phyloP scores from a whole-genome alignment of 2,329 filamentous ascomycete genomes.

The Alternaria consortialis region DNA sequence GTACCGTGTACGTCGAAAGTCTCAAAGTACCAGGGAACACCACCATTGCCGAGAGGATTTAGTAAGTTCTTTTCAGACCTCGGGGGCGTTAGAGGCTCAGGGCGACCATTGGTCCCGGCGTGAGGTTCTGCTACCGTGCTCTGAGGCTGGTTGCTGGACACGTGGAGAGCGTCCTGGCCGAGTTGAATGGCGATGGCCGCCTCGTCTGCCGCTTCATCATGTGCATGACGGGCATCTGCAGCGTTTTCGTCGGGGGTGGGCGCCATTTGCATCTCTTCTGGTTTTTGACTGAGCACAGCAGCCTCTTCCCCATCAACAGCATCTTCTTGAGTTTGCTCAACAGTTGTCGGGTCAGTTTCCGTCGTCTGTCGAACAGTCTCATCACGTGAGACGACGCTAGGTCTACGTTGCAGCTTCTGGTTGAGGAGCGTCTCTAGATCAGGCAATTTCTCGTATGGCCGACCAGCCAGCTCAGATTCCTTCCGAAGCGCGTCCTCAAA shows the following conservation, averaged over 20 bases:
- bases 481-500: conserved; percentile 79
- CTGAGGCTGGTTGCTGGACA: conserved; percentile 22
- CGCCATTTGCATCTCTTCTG: conserved; percentile 40
- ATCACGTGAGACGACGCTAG: conserved; percentile 47
- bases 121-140: conserved; percentile 33
- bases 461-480: conserved; percentile 81
- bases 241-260: conserved; percentile 48
- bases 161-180: conserved; percentile 39
- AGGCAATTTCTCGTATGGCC: conserved; percentile 74
- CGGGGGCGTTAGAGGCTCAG: conserved; percentile 70
- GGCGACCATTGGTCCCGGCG: conserved; percentile 25
- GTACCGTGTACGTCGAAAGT: conserved; percentile 82
- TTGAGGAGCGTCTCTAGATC: conserved; percentile 80
- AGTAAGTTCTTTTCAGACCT: conserved; percentile 62
- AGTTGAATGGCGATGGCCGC: conserved; percentile 49
- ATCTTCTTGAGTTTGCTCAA: conserved; percentile 22
- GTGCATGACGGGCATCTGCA: conserved; percentile 38
- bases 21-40: conserved; percentile 87
- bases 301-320: conserved; percentile 22
- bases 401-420: conserved; percentile 65
- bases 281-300: conserved; percentile 25
- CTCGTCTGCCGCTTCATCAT: conserved; percentile 48
- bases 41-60: conserved; percentile 65
- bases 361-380: conserved; percentile 34
- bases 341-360: conserved; percentile 23